A percentile compares a stretch with the other conserved stretches of the same genome.
Evolutionary conservation across 2,329 filamentous ascomycete genomes (phyloP).

Genomic region (Aaosphaeria arxii): DNA sequence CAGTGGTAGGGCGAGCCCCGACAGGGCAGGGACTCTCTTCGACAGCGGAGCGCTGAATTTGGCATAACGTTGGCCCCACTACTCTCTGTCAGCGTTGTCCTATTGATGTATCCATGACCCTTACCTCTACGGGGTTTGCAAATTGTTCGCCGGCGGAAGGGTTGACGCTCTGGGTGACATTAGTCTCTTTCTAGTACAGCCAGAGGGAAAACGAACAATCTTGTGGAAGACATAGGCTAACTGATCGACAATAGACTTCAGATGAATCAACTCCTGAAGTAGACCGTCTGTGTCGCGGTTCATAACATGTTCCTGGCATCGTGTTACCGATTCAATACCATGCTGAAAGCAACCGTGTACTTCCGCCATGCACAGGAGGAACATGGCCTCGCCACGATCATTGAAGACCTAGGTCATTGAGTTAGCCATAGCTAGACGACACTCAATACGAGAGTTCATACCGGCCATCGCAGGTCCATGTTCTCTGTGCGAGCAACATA

Average conservation of each 20-base stretch:
- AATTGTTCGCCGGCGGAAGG: conserved; percentile 42
- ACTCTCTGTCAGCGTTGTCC: neutral
- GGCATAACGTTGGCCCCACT: conserved; percentile 20
- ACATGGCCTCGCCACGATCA: conserved; percentile 51
- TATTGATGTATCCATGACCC: neutral
- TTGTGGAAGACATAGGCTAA: conserved; percentile 56
- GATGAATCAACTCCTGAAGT: neutral
- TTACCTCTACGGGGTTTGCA: conserved; percentile 20
- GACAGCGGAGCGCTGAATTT: conserved; percentile 53
- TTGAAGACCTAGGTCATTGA: conserved; percentile 37
- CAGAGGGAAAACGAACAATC: conserved; percentile 32
- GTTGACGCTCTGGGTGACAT: conserved; percentile 40
- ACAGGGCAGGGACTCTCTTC: conserved; percentile 50
- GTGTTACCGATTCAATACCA: conserved; percentile 38
- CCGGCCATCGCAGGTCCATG: conserved; percentile 53
- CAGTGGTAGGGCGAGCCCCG: conserved; percentile 42
- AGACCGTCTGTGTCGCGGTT: neutral
- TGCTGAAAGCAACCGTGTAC: conserved; percentile 23
- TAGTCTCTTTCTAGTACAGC: neutral
- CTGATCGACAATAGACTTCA: conserved; percentile 44
- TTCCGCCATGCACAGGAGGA: conserved; percentile 38
- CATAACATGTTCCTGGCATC: conserved; percentile 45
- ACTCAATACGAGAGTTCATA: conserved; percentile 16
- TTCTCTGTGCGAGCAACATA: conserved; percentile 54
- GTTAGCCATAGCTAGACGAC: too few species aligned